phyloP scores from a whole-genome alignment of 441 rosid species.

The Raphanus hybrid region DNA sequence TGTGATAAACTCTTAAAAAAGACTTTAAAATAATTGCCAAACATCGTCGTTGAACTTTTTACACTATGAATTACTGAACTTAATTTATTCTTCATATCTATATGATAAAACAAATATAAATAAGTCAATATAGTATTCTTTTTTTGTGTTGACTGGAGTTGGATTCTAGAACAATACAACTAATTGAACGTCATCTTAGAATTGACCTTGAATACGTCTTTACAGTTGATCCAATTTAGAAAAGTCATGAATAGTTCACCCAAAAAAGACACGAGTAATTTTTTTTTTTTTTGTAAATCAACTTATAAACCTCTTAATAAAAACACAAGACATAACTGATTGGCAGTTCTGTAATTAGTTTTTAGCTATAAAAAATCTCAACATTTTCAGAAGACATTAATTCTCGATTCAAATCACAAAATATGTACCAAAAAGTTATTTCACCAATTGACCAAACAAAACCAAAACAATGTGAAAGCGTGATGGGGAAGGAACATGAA shows the following conservation, averaged over 20 bases:
- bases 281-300: not conserved
- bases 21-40: conserved; percentile 16
- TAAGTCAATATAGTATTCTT: conserved; percentile 12
- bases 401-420: conserved; percentile 3
- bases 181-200: not conserved
- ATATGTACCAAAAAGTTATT: not conserved
- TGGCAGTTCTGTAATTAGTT: not conserved
- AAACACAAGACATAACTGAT: not conserved
- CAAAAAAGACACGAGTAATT: not conserved
- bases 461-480: conserved; percentile 5
- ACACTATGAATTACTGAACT: not conserved
- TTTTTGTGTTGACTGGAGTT: conserved; percentile 19
- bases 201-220: not conserved
- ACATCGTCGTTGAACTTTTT: conserved; percentile 16
- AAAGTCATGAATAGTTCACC: conserved; percentile 12
- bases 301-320: not conserved
- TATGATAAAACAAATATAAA: conserved; percentile 14
- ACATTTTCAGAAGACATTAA: not conserved
- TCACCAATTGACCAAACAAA: conserved; percentile 1
- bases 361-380: conserved; percentile 7
- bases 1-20: not conserved
- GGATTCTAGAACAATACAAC: conserved; percentile 22
- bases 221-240: conserved; percentile 3
- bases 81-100: not conserved
- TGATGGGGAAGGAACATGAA: conserved; percentile 22